Base-by-base conservation (phyloP, 768 basidiomycete species). In the Phanerochaete sordida region DNA sequence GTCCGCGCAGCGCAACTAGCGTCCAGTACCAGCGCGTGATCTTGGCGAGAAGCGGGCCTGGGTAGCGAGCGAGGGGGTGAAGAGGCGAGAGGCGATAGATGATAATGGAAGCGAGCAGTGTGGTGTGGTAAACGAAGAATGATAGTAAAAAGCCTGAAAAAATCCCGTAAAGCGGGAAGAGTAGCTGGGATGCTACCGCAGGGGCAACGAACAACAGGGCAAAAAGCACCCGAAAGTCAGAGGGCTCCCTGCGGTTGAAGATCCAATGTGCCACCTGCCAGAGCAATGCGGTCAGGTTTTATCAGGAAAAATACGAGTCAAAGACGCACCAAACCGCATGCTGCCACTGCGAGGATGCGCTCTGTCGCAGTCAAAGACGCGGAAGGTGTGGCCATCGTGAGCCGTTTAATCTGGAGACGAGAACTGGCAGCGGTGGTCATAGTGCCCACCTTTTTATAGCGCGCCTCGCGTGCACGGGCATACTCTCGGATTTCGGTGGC, bases 61-160 rank as follows among this genome's bases (percentile, higher is more conserved):
- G 82, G 62, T 79, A 82, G 45, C 70, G 65, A 15, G 80, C 77
- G 3, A 84, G 72, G 5, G 83, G 81, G 66, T 85, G 83, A 68
- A 77, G 77, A 1, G 82, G 81, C 5, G 82, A 82, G 8, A 83
- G 56, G 24, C 82, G 79, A 65, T 84, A 83, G 4, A 62, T 30
- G 16, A 70, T n/a, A 28, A 64, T 57, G 1, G 62, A 60, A 3
- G 50, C 15, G 11, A 50, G 8, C 6, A 64, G 59, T 1, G 59
- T 48, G 11, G 35, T 23, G 26, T 23, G 43, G 43, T 16, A 64
- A 28, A 30, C 21, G 6, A 21, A 2, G 5, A 58, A 27, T 1
- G 43, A 6, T 28, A 57, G 23, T 5, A 16, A 2, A 33, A 39
- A 8, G 4, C 30, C 54, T 3, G 9, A 27, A 9, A 28, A 16